A percentile compares a stretch with the other conserved stretches of the same genome.
These are phyloP conservation scores for Penicillium sp. DNA, from an alignment of 2,329 filamentous ascomycete genomes.

Conservation along the genomic window DNA sequence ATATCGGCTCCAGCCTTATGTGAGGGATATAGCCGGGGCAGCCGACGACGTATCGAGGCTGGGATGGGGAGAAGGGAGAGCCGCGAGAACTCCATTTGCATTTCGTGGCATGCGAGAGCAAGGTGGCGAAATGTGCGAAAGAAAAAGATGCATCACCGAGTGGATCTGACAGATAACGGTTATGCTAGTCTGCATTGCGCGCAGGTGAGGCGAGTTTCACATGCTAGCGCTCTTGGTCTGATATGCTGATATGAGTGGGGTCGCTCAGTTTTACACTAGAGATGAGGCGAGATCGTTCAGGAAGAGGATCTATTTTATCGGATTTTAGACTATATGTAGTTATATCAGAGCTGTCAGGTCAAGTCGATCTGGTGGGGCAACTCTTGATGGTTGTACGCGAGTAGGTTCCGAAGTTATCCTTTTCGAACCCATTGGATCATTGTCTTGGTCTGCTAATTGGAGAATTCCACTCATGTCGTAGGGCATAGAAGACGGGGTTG, in stretches of 20 bases:
- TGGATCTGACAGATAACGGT: conserved; percentile 14
- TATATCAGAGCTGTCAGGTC: not conserved
- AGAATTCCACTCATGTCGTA: too few relatives aligned
- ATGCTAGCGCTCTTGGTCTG: conserved; percentile 17
- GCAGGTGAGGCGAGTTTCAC: conserved; percentile 15
- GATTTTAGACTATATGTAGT: conserved; percentile 35
- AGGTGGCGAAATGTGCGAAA: not conserved
- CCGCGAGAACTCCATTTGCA: conserved; percentile 18
- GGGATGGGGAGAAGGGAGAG: conserved; percentile 23
- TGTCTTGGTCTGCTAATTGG: too few relatives aligned
- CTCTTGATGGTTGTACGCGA: not conserved
- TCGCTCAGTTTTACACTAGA: not conserved
- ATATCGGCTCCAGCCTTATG: conserved; percentile 11
- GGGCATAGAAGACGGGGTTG: conserved; percentile 45
- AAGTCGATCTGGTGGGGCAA: not conserved
- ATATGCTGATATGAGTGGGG: conserved; percentile 18
- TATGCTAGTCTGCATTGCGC: conserved; percentile 8
- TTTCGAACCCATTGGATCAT: not conserved
- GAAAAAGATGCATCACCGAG: not conserved
- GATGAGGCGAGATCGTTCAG: not conserved
- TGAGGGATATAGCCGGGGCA: conserved; percentile 23
- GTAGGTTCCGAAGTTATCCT: too few relatives aligned
- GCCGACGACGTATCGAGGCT: conserved; percentile 26
- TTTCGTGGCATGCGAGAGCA: not conserved
- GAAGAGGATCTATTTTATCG: not conserved